phyloP scores from a whole-genome alignment of 2,329 filamentous ascomycete genomes.

The Ceratocystis eucalypticola region DNA sequence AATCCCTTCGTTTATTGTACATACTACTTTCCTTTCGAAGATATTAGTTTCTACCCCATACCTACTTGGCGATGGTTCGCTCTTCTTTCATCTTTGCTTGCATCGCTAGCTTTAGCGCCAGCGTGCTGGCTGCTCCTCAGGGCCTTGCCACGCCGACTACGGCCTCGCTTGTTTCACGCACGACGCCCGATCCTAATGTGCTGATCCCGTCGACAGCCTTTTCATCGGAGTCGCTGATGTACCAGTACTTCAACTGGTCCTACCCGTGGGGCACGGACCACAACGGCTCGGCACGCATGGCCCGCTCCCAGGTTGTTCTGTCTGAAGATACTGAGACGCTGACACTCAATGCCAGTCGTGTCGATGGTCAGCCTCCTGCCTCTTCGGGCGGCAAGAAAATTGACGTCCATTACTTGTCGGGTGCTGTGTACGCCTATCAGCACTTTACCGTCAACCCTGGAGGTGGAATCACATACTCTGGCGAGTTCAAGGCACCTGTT shows the following conservation, averaged over 20 bases:
- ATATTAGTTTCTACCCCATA: neutral
- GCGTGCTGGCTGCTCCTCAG: neutral
- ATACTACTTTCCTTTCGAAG: neutral
- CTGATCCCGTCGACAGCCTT: conserved; percentile 20
- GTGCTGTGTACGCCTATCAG: conserved; percentile 31
- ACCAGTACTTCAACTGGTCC: conserved; percentile 36
- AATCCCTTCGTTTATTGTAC: neutral
- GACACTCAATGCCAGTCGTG: conserved; percentile 31
- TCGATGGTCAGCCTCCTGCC: conserved; percentile 30
- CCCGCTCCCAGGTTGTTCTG: conserved; percentile 32
- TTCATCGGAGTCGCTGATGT: conserved; percentile 24
- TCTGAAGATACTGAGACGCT: conserved; percentile 31
- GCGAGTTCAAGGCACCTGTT: conserved; percentile 30
- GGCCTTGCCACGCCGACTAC: neutral
- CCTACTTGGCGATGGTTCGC: neutral
- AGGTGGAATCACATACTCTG: conserved; percentile 31
- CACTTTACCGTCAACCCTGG: conserved; percentile 29
- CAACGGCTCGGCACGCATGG: conserved; percentile 45
- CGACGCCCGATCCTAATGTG: conserved; percentile 26
- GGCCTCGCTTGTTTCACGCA: conserved; percentile 20
- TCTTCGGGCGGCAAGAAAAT: conserved; percentile 29
- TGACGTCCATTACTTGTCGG: conserved; percentile 40
- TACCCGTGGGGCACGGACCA: conserved; percentile 44
- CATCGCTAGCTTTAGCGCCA: neutral
- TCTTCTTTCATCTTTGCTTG: neutral